A percentile compares a stretch with the other conserved stretches of the same genome.
phyloP scores from a whole-genome alignment of 2,329 filamentous ascomycete species.

The Tolypocladium ophioglossoides region DNA sequence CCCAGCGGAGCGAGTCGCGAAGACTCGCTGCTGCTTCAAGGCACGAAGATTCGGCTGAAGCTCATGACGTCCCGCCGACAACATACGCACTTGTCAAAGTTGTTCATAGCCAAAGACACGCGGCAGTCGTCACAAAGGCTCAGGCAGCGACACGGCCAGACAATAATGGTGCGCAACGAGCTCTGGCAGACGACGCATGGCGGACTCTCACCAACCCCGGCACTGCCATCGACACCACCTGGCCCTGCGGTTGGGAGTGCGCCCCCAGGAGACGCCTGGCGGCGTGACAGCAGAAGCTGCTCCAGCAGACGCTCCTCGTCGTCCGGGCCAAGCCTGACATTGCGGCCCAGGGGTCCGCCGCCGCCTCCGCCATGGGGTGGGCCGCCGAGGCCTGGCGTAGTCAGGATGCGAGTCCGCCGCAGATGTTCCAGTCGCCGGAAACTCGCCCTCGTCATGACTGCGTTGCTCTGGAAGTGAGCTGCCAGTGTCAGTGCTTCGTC shows the following conservation, averaged over 20 bases:
- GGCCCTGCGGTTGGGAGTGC: constrained; percentile 46
- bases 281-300: constrained; percentile 45
- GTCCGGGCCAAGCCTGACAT: constrained; percentile 37
- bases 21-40: constrained; percentile 21
- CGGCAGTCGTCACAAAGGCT: constrained; percentile 92
- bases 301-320: constrained; percentile 53
- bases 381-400: constrained; percentile 14
- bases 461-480: constrained; percentile 61
- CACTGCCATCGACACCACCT: constrained; percentile 45
- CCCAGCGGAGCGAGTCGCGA: not conserved
- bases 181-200: constrained; percentile 92
- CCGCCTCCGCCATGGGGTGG: constrained; percentile 10
- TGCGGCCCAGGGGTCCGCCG: constrained; percentile 8
- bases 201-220: constrained; percentile 60
- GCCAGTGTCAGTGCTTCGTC: constrained; percentile 75
- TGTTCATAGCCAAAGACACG: constrained; percentile 89
- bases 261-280: constrained; percentile 15
- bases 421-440: constrained; percentile 59
- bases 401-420: constrained; percentile 55
- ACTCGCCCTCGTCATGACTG: constrained; percentile 70
- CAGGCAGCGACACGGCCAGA: constrained; percentile 94
- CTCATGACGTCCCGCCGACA: constrained; percentile 81
- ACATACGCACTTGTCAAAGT: constrained; percentile 93
- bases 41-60: constrained; percentile 86
- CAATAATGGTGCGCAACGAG: constrained; percentile 74